Base-by-base conservation (phyloP, 345 rosid genomes). In the Linum usitatissimum region DNA sequence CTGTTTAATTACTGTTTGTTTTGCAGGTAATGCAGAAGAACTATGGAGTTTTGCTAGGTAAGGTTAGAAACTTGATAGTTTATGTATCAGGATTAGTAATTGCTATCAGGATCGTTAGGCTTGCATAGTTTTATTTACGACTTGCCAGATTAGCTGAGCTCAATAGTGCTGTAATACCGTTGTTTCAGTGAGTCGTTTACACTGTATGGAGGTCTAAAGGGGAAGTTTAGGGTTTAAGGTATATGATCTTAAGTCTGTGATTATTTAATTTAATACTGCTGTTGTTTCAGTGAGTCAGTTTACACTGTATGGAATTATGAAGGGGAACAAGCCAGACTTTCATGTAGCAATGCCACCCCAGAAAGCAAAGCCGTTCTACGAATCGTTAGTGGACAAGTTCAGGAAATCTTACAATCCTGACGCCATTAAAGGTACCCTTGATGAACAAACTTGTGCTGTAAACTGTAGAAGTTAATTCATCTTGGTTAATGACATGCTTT, bases 321-420 rank as follows among this genome's bases (percentile, higher is more conserved):
- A 92, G 87, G 98, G 98, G 63, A 92, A 92, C 86, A 92, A 89
- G 83, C 96, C 91, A 0, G 96, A 92, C 80, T 92, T 89, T 79
- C 96, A 92, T 55, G 84, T 86, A 21, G 98, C 96, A 0, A 89
- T 92, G 96, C 84, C 98, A 0, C 96, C 96, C 18, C 79, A 85
- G 69, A 79, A 77, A 61, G 96, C 98, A 0, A 87, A 80, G 64
- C 81, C 95, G 0, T 86, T 84, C 74, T 92, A 89, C 39, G 86
- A 82, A 36, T 79, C 87, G 17, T 61, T 90, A 48, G 83, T 87
- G 0, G 91, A 87, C 23, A 81, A 69, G 65, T 90, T 87, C 62
- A 74, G 62, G 54, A 85, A 75, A 68, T 70, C 91, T 23, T 90
- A 87, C 68, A 71, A 30, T 5, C 79, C 80, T 0, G 86, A 85